Evolutionary conservation across 495 filamentous ascomycete species (phyloP).

Genomic region (Penicillium odoratum): DNA sequence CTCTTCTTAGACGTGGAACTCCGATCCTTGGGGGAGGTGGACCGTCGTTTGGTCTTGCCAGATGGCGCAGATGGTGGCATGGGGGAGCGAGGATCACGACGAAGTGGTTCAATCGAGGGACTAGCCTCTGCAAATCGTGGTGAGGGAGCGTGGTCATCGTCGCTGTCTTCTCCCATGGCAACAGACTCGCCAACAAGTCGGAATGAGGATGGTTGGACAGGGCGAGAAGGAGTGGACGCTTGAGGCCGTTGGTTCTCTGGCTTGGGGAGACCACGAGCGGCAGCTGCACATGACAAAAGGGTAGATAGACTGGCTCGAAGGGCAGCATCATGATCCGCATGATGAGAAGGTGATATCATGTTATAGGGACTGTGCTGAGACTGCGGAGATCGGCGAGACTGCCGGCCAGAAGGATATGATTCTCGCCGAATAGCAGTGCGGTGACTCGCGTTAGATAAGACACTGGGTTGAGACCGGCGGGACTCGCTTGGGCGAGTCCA

Average conservation of each 20-base stretch:
- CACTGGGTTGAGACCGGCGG: conserved; percentile 41
- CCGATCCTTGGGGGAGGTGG: conserved; percentile 54
- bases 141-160: conserved; percentile 21
- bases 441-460: conserved; percentile 40
- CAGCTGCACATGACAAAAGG: conserved; percentile 88
- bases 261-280: conserved; percentile 79
- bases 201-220: conserved; percentile 36
- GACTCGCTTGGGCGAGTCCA: conserved; percentile 47
- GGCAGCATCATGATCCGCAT: conserved; percentile 88
- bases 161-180: conserved; percentile 54
- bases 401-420: conserved; percentile 36
- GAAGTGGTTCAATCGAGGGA: conserved; percentile 22
- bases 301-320: conserved; percentile 90
- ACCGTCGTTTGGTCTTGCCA: conserved; percentile 52
- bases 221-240: conserved; percentile 21
- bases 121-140: conserved; percentile 21
- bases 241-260: conserved; percentile 37
- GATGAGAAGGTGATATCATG: conserved; percentile 73
- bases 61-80: conserved; percentile 22
- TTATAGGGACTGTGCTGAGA: conserved; percentile 53
- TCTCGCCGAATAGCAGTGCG: conserved; percentile 39
- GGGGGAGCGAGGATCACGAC: conserved; percentile 24
- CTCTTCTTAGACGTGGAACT: conserved; percentile 56
- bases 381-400: conserved; percentile 28
- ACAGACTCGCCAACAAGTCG: conserved; percentile 78